Evolutionary conservation across 345 rosid species (phyloP).

Genomic region (Angophora floribunda): DNA sequence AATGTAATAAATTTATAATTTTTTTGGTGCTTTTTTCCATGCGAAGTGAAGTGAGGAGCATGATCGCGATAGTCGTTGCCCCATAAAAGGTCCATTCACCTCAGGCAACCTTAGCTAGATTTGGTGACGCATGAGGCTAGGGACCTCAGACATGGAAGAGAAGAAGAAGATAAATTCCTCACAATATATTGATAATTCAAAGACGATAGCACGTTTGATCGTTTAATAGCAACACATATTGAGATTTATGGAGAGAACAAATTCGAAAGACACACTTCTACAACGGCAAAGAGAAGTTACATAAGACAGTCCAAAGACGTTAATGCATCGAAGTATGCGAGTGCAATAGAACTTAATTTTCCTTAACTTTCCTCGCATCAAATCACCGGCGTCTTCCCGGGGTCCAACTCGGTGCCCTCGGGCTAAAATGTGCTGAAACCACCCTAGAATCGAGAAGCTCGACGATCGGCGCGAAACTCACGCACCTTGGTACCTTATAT

Average conservation of each 20-base stretch:
- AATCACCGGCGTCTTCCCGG: slow-evolving; percentile 32
- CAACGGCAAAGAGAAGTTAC: neutral
- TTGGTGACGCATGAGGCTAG: neutral
- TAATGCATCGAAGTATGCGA: neutral
- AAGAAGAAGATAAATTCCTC: neutral
- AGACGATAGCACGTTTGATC: neutral
- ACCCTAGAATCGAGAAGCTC: slow-evolving; percentile 71
- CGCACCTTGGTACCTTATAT: slow-evolving; percentile 83
- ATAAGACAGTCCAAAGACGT: neutral
- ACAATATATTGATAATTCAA: neutral
- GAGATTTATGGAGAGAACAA: neutral
- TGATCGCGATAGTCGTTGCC: neutral
- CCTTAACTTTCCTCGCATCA: neutral
- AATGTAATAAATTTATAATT: too few species aligned
- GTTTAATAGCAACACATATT: neutral
- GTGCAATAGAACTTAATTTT: neutral
- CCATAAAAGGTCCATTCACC: neutral
- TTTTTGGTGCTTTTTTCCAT: neutral
- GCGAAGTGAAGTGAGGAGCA: neutral
- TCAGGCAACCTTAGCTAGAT: neutral
- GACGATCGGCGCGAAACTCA: slow-evolving; percentile 66
- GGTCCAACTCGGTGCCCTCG: slow-evolving; percentile 58
- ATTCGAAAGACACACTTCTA: neutral
- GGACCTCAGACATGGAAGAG: neutral
- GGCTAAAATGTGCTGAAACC: slow-evolving; percentile 70